A percentile compares a stretch with the other conserved stretches of the same genome.
phyloP scores from a whole-genome alignment of 2,329 filamentous ascomycete genomes.

The Xylariaceae sp. region DNA sequence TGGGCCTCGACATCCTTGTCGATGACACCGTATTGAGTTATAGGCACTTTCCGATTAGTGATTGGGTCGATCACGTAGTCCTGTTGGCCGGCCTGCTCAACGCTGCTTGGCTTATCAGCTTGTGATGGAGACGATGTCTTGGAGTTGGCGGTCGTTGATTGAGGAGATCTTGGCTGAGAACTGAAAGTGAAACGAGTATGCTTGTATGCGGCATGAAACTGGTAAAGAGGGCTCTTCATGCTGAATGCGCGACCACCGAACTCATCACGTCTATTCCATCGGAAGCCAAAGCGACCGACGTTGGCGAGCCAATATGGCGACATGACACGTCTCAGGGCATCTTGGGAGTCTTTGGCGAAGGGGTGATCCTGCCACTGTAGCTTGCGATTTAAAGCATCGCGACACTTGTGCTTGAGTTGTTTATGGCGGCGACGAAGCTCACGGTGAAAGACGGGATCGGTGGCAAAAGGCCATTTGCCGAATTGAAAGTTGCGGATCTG shows the following conservation, averaged over 20 bases:
- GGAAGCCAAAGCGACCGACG: constrained; percentile 24
- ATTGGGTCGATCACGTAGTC: constrained; percentile 54
- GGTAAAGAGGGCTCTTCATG: constrained; percentile 1
- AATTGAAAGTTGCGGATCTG: constrained; percentile 48
- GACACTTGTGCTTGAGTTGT: constrained; percentile 41
- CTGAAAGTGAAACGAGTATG: constrained; percentile 3
- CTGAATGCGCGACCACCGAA: constrained; percentile 37
- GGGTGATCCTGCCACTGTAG: constrained; percentile 44
- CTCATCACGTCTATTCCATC: constrained; percentile 35
- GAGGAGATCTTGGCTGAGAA: constrained; percentile 8
- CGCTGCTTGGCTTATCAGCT: too few relatives aligned
- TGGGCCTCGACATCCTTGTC: constrained; percentile 23
- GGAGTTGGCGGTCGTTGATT: too few relatives aligned
- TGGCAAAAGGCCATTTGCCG: constrained; percentile 42
- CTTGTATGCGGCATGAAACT: constrained; percentile 33
- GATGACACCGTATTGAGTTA: constrained; percentile 13
- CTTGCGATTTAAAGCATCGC: constrained; percentile 42
- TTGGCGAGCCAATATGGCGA: constrained; percentile 37
- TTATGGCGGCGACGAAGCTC: constrained; percentile 44
- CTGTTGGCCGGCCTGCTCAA: background rate
- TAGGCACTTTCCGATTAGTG: constrained; percentile 50
- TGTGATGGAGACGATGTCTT: too few relatives aligned
- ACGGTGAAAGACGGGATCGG: constrained; percentile 39
- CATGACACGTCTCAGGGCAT: constrained; percentile 39
- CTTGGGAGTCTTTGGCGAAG: constrained; percentile 33